Base-by-base conservation (phyloP, 805 yeast species). In the Wickerhamomyces ciferrii region DNA sequence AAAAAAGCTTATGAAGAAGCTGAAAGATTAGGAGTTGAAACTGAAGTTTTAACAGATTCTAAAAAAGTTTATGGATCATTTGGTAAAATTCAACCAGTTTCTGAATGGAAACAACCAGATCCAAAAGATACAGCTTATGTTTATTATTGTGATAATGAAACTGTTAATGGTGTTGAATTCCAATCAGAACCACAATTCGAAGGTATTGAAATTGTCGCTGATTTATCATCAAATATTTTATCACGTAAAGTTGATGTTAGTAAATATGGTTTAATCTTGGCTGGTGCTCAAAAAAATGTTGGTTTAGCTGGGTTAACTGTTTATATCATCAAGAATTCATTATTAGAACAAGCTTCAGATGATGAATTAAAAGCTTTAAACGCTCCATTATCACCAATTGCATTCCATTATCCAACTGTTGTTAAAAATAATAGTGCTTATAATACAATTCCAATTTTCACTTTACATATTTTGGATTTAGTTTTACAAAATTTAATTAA, bases 201-300 rank as follows among this genome's bases (percentile, higher is more conserved):
- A 67, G 83, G 69, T 40, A 83, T 86, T 40, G 96, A 87, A 65
- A 68, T 92, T 49, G 97, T 90, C 15, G 92, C 96, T 24, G 99
- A 94, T 65, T 82, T 92, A 84, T 91, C 97, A 2, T 91, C 97
- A 41, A 89, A 92, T 66, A 84, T 94, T 61, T 72, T 94, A 54
- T 87, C 96, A 20, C 83, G 86, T 54, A 70, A 77, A 53, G 66
- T 94, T 43, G 97, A 92, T 58, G 84, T 94, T 38, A 71, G 87
- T 46, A 83, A 87, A 66, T 92, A 79, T 61, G 98, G 97, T 43
- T 71, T 90, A 24, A 83, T 94, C 51, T 83, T 91, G 79, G 99
- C 97, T 18, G 99, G 99, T 52, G 99, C 98, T 24, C 99, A 94
- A 70, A 94, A 94, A 69, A 94, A 94, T 66, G 89, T 94, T 61